Evolutionary conservation across 371 early-diverging fungal species (phyloP), one percentile per base, ranked within the genome.

Genomic region (Fennellomyces sp.): DNA sequence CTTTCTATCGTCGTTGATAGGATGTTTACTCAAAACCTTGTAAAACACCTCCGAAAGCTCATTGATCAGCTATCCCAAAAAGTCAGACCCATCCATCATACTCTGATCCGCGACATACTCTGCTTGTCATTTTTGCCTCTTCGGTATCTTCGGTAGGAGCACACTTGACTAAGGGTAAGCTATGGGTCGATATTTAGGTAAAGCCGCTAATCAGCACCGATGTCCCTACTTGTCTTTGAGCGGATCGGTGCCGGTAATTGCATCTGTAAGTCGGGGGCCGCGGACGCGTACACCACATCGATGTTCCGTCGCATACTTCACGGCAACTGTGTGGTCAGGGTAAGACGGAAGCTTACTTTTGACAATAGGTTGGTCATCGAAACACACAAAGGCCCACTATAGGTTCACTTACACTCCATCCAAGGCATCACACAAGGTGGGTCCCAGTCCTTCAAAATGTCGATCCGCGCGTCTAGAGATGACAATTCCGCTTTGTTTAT

Each of bases 171-270:
- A 80, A 31, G n/a, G 69, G 77, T 35, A 60, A 58, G 15, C 78
- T 82, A 50, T 39, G 23, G n/a, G n/a, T n/a, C n/a, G n/a, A n/a
- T n/a, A n/a, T n/a, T n/a, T n/a, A n/a, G n/a, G n/a, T n/a, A n/a
- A n/a, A n/a, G n/a, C n/a, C n/a, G n/a, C n/a, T 21, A 23, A 41
- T 41, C 26, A 45, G n/a, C n/a, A n/a, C n/a, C n/a, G n/a, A n/a
- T n/a, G n/a, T n/a, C n/a, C 52, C 10, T 69, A 79, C 76, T 69
- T 69, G 69, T 83, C 83, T 63, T 81, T 78, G 6, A 82, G 52
- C 3, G 83, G 83, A 63, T 83, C 83, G 8, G 83, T 83, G 39
- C 83, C 83, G 8, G 78, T 83, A 33, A 83, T 83, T 3, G 61
- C 52, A 60, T 78, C 76, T 3, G 75, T 69, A 13, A 83, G 41